A percentile compares a stretch with the other conserved stretches of the same genome.
These are phyloP conservation scores for Larix kaempferi DNA, from an alignment of 75 land plant genomes.

Conservation along the genomic window DNA sequence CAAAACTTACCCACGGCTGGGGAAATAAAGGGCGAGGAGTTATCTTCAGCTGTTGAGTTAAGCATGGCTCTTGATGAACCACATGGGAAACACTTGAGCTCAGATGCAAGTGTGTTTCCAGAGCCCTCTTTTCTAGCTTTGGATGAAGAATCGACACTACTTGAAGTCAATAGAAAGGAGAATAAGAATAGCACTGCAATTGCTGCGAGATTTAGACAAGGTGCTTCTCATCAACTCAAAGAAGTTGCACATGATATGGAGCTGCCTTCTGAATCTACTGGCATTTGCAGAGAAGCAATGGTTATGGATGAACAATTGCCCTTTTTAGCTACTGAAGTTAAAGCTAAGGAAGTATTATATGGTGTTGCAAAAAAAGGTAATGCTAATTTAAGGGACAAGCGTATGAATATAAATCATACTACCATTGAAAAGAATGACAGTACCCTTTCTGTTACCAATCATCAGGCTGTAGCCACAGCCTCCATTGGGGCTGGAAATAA, in stretches of 20 bases:
- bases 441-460: neutral
- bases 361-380: neutral
- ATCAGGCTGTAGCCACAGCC: neutral
- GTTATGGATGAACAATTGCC: neutral
- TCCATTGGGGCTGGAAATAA: neutral
- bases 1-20: neutral
- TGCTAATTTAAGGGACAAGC: slow-evolving; percentile 1
- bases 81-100: neutral
- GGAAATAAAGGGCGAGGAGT: neutral
- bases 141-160: neutral
- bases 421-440: neutral
- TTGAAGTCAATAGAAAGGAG: neutral
- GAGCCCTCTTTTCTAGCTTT: slow-evolving; percentile 2
- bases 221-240: neutral
- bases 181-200: neutral
- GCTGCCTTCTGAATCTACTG: neutral
- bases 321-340: neutral
- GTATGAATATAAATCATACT: neutral
- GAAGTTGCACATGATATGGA: neutral
- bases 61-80: neutral
- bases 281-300: neutral
- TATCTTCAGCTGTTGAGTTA: neutral
- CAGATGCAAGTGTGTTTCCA: neutral
- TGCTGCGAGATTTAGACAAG: neutral
- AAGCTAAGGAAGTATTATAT: neutral